Evolutionary conservation across 169 alveolate genomes (phyloP), one percentile per base, ranked within the genome.

Genomic region (Plasmodium chabaudi): DNA sequence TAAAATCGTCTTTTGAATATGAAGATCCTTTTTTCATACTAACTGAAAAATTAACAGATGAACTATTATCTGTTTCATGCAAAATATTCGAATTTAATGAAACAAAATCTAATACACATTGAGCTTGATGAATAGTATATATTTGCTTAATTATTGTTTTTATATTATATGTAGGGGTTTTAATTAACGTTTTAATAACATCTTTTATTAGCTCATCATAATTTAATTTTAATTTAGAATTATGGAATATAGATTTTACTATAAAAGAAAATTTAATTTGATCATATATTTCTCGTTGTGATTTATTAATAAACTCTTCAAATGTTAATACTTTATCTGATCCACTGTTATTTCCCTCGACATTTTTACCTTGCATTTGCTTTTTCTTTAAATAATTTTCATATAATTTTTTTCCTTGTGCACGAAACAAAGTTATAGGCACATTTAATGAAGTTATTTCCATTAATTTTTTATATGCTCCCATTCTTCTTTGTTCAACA

Each of bases 401-500:
- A 51, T 82, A 82, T 42, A 82, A 42, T n/a, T 34, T 67, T 82
- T 82, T 82, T 4, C 90, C 90, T 39, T 82, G 90, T 70, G 90
- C 90, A 47, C 49, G 90, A 67, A 67, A 82, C 61, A 82, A 82
- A 12, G 90, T 82, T 68, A 60, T 27, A 27, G 90, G 90, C 5
- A 82, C 53, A 67, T 82, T 82, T 82, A 82, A 13, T 2, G 90
- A 67, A 15, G 90, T 67, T 6, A 82, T 82, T 65, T 82, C 90
- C 84, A 82, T 82, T 67, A 82, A 82, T 68, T 82, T 82, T 67
- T 82, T 82, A 67, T 82, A 82, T 39, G 90, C 72, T 65, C 68
- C 90, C 90, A 82, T 82, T 82, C 90, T 82, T 70, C 82, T 82
- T 70, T 82, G 84, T 42, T 82, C 79, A 19, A 82, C 84, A 53